phyloP scores from a whole-genome alignment of 352 stramenopile species.

The Globisporangium nodosum region DNA sequence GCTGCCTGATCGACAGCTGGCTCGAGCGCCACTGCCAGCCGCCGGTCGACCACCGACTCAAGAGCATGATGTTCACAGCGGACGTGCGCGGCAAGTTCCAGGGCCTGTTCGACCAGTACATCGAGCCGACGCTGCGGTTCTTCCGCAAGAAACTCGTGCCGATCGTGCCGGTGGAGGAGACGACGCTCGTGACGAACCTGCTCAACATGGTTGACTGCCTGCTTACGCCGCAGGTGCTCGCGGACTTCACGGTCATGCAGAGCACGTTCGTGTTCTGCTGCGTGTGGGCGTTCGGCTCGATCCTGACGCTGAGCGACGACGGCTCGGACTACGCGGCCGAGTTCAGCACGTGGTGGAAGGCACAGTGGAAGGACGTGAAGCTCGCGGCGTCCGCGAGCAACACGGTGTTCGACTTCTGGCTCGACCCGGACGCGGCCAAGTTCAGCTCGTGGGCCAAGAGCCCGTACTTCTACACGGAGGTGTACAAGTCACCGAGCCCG shows the following conservation, averaged over 20 bases:
- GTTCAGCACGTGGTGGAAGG: conserved; percentile 96
- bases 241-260: conserved; percentile 77
- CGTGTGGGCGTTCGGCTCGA: conserved; percentile 94
- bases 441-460: conserved; percentile 95
- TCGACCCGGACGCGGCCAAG: conserved; percentile 87
- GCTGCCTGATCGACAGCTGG: conserved; percentile 92
- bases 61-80: conserved; percentile 71
- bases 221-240: conserved; percentile 73
- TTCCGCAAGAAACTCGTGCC: conserved; percentile 91
- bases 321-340: conserved; percentile 92
- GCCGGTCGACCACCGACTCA: conserved; percentile 55
- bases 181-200: conserved; percentile 90
- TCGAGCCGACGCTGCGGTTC: conserved; percentile 89
- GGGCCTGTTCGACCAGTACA: conserved; percentile 90
- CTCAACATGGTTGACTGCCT: conserved; percentile 94
- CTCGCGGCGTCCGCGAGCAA: conserved; percentile 90
- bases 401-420: conserved; percentile 97
- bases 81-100: conserved; percentile 80
- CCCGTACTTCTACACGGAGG: conserved; percentile 92
- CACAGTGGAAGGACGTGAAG: conserved; percentile 95
- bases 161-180: conserved; percentile 92
- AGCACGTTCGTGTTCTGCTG: conserved; percentile 95
- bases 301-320: conserved; percentile 90
- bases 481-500: conserved; percentile 76
- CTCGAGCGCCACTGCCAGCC: conserved; percentile 72